Evolutionary conservation across 352 stramenopile genomes (phyloP).

Genomic region (Pythium myriotylum): DNA sequence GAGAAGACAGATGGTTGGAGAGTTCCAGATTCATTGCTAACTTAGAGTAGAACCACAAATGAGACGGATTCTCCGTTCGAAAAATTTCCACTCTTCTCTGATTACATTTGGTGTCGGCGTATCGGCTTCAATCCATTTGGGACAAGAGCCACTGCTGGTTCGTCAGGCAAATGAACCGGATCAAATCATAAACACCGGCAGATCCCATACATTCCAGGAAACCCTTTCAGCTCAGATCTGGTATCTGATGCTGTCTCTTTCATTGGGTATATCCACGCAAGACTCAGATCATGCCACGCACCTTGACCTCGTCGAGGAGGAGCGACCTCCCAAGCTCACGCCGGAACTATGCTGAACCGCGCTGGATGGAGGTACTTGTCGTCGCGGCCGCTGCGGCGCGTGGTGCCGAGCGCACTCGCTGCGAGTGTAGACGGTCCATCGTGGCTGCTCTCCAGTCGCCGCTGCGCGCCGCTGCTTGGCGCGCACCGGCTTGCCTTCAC

Average conservation of each 20-base stretch:
- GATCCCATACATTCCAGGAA: no score
- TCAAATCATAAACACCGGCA: no score
- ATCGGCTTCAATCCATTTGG: no score
- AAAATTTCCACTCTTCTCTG: no score
- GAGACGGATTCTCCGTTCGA: no score
- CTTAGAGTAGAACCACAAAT: no score
- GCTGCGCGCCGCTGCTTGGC: not conserved
- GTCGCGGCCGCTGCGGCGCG: slow-evolving; percentile 9
- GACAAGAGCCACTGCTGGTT: no score
- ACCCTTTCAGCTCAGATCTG: not conserved
- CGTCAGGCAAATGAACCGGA: no score
- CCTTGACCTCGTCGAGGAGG: slow-evolving; percentile 1
- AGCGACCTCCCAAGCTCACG: not conserved
- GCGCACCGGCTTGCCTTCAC: not conserved
- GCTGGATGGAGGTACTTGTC: slow-evolving; percentile 59
- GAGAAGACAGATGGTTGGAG: no score
- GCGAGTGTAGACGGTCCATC: not conserved
- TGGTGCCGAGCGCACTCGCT: not conserved
- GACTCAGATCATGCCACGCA: slow-evolving; percentile 5
- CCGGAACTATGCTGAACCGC: slow-evolving; percentile 47
- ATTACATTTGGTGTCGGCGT: no score
- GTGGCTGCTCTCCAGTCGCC: not conserved
- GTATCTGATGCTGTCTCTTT: not conserved
- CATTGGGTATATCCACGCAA: not conserved
- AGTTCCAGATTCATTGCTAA: no score